Base-by-base conservation (phyloP, 176 grass and related monocot species). In the Oryza rufipogon region DNA sequence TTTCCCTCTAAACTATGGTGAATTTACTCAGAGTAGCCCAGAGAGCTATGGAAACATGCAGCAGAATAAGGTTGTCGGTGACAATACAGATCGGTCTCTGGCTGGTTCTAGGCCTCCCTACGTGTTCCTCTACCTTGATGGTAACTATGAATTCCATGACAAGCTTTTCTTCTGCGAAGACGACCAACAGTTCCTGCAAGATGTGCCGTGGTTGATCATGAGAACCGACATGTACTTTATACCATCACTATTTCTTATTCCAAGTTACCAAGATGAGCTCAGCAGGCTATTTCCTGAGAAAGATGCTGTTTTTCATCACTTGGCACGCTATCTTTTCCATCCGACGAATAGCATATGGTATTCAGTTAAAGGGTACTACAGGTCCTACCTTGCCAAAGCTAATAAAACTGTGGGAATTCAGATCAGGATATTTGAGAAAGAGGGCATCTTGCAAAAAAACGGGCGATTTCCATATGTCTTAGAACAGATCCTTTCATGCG, bases 121-220 rank as follows among this genome's bases (percentile, higher is more conserved):
- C 66, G 81, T 91, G 39, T 95, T 82, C 61, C 79, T 93, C 82
- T 74, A 93, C 79, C 82, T 96, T 74, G 85, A 91, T 39, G 88
- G 91, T 78, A 76, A 64, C 71, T 82, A 82, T 39, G 73, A 44
- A 74, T 86, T 87, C 73, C 78, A 91, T 26, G 90, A 92, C 75
- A 92, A 84, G 64, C 86, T 89, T 74, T 92, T 96, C 89, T 93
- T 89, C 78, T 96, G 94, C 7, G 77, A 96, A 46, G 89, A 96
- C 2, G 89, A 93, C 23, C 94, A 96, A 5, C 65, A 75, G 30
- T 83, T 93, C 86, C 86, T 95, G 44, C 68, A 86, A 58, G 83
- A 82, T 25, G 81, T 95, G 13, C 81, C 88, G 16, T 95, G 90
- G 93, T 63, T 95, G 68, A 79, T 95, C 70, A 87, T 95, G 47